phyloP scores from a whole-genome alignment of 108 stramenopile genomes.

The Cyclotella kingstonii region DNA sequence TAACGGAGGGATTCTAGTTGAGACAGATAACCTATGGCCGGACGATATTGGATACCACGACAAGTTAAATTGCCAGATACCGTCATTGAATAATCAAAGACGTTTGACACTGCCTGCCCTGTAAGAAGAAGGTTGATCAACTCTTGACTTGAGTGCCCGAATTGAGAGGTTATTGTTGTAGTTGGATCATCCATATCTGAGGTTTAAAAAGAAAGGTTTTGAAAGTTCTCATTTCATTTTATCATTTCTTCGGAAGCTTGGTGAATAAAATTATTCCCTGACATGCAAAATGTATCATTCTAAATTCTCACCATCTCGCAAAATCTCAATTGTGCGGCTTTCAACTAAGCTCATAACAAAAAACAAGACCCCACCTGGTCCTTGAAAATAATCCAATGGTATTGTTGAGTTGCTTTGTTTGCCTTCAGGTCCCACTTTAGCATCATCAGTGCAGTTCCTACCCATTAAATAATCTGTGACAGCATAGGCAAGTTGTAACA shows the following conservation, averaged over 20 bases:
- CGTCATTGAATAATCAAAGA: conserved; percentile 78
- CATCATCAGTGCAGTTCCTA: neutral
- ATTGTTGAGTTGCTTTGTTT: neutral
- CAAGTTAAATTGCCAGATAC: conserved; percentile 66
- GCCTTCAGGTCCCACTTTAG: neutral
- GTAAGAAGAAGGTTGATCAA: conserved; percentile 81
- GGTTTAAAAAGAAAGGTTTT: no score
- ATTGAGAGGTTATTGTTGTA: conserved; percentile 68
- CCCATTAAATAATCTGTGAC: conserved; percentile 17
- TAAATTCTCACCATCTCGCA: conserved; percentile 14
- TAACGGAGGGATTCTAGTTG: conserved; percentile 77
- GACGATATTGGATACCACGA: conserved; percentile 70
- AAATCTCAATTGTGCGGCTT: conserved; percentile 47
- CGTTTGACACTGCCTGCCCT: conserved; percentile 81
- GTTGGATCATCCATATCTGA: conserved; percentile 76
- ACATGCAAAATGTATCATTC: no score
- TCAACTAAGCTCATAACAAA: conserved; percentile 67
- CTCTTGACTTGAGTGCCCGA: conserved; percentile 89
- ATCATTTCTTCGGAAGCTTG: no score
- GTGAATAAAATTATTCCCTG: no score
- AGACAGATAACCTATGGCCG: conserved; percentile 80
- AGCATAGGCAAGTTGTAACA: conserved; percentile 6
- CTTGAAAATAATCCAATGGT: conserved; percentile 53
- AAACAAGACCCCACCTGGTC: conserved; percentile 69
- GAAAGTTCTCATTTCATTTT: no score